phyloP scores from a whole-genome alignment of 2,329 filamentous ascomycete species.

The Cadophora sp. region DNA sequence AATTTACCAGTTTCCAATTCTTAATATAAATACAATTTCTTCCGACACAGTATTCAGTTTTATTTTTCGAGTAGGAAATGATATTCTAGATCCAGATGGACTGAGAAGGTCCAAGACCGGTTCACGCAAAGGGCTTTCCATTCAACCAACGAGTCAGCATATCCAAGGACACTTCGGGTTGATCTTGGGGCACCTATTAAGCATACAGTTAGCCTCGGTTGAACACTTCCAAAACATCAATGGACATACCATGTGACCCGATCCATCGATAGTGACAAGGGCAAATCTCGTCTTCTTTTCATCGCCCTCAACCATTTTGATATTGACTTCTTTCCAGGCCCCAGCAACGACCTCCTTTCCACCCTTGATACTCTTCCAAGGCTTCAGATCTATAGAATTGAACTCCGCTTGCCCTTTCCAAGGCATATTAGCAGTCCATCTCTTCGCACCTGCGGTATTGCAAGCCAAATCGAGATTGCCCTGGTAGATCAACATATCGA shows the following conservation, averaged over 20 bases:
- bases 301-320: conserved; percentile 34
- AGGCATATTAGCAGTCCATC: conserved; percentile 50
- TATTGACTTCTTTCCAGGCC: conserved; percentile 34
- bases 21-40: too few species aligned
- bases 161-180: conserved; percentile 37
- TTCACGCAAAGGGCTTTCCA: conserved; percentile 31
- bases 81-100: not conserved
- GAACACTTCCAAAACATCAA: not conserved
- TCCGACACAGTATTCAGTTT: too few species aligned
- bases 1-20: too few species aligned
- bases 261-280: conserved; percentile 46
- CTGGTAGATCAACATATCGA: conserved; percentile 74
- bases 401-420: conserved; percentile 55
- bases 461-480: conserved; percentile 67
- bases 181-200: conserved; percentile 35
- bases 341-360: conserved; percentile 30
- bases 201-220: conserved; percentile 2
- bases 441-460: conserved; percentile 49
- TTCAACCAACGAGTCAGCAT: conserved; percentile 36
- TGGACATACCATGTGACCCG: conserved; percentile 50
- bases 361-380: conserved; percentile 32
- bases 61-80: too few species aligned
- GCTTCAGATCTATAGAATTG: conserved; percentile 42
- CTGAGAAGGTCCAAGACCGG: not conserved
- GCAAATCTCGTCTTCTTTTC: conserved; percentile 38